Base-by-base conservation (phyloP, 2,329 filamentous ascomycete species). In the Alternaria metachromatica region DNA sequence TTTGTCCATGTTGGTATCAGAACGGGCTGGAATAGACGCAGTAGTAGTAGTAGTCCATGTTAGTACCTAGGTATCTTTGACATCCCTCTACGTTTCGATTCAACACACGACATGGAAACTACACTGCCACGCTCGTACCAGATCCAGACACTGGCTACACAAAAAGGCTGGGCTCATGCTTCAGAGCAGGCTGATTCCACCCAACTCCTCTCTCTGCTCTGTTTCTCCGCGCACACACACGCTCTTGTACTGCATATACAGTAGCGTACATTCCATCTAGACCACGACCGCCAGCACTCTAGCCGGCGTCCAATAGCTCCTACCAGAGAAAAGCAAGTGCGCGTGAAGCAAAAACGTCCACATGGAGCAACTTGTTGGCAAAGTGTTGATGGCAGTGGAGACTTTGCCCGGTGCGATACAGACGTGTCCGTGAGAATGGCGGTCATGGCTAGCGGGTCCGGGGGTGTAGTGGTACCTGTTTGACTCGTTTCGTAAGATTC, bases 391-490 rank as follows among this genome's bases (percentile, higher is more conserved):
- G 30, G 37, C 46, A 26, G 58, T 60, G 51, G 51, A 54, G 13
- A 26, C n/a, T 44, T 30, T 56, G 48, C 7, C 58, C 51, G 58
- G 58, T 44, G 58, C 51, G 44, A 43, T 46, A 44, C 45, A 25
- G 23, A 56, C 18, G 25, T 33, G 21, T 25, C 15, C 21, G 13
- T n/a, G 49, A 53, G 4, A 25, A 18, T n/a, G 2, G 10, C 13
- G 3, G 13, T 37, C 30, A 6, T 25, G n/a, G 20, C 20, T 25
- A 23, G 20, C 6, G 12, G 5, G 1, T 18, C 45, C 11, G 13
- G 21, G 5, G 5, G 3, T 23, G 13, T 3, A n/a, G 13, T 15
- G 12, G n/a, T 11, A 41, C 20, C 3, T 53, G 49, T 41, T n/a
- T 41, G 49, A 53, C 9, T 46, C 25, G 18, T 23, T 2, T 18